Evolutionary conservation across 2,329 filamentous ascomycete genomes (phyloP).

Genomic region (Verticillium zaregamsianum): DNA sequence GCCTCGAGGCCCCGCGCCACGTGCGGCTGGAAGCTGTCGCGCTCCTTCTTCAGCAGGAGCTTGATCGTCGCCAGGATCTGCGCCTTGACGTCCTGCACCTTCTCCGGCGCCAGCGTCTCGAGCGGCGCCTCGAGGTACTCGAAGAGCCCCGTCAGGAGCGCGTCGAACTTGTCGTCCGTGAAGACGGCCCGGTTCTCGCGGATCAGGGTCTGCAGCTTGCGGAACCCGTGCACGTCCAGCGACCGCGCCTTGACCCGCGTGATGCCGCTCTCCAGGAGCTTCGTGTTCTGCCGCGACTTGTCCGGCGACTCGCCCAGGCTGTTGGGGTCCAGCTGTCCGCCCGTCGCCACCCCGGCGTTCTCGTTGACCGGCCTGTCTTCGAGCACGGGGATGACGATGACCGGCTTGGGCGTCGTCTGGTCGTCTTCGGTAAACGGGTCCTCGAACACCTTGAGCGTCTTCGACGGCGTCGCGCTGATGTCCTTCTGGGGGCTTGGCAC

Average conservation of each 20-base stretch:
- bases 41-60: constrained; percentile 64
- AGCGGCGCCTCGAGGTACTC: constrained; percentile 65
- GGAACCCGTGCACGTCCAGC: constrained; percentile 78
- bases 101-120: constrained; percentile 52
- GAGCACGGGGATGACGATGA: constrained; percentile 45
- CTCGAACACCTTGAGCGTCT: constrained; percentile 54
- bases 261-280: constrained; percentile 70
- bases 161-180: constrained; percentile 63
- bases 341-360: constrained; percentile 29
- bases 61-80: constrained; percentile 73
- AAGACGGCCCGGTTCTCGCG: constrained; percentile 62
- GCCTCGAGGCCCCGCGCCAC: constrained; percentile 64
- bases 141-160: constrained; percentile 64
- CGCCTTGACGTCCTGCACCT: constrained; percentile 67
- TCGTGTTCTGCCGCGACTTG: constrained; percentile 51
- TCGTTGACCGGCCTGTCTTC: constrained; percentile 60
- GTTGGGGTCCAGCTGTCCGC: constrained; percentile 3
- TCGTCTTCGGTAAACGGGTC: constrained; percentile 53
- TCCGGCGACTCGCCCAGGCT: constrained; percentile 37
- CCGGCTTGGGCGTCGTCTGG: constrained; percentile 40
- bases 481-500: not conserved
- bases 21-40: constrained; percentile 62
- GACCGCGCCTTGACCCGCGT: constrained; percentile 65
- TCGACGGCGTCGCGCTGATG: constrained; percentile 22
- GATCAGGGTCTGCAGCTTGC: constrained; percentile 70